A percentile compares a stretch with the other conserved stretches of the same genome.
Evolutionary conservation across 768 basidiomycete species (phyloP).

Genomic region (Russula emetica): DNA sequence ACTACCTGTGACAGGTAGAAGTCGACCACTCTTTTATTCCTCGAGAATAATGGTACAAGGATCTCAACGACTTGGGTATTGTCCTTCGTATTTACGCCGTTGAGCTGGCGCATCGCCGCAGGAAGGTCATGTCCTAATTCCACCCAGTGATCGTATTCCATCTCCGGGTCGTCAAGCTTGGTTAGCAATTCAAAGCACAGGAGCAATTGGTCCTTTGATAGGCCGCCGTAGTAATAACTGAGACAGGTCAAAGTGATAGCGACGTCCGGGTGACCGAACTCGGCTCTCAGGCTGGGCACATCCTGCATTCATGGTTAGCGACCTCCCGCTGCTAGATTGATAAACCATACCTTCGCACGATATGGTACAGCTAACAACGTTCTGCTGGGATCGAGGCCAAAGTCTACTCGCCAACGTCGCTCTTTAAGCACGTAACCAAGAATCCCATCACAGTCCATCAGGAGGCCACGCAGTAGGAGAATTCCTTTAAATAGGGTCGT

Average conservation of each 20-base stretch:
- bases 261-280: conserved; percentile 53
- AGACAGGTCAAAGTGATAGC: conserved; percentile 45
- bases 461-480: conserved; percentile 44
- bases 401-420: conserved; percentile 50
- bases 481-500: conserved; percentile 36
- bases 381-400: conserved; percentile 43
- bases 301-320: conserved; percentile 33
- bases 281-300: conserved; percentile 42
- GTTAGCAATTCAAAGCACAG: conserved; percentile 39
- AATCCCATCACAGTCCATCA: conserved; percentile 38
- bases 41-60: conserved; percentile 37
- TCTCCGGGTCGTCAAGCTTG: conserved; percentile 40
- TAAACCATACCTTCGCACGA: conserved; percentile 37
- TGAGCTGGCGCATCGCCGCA: conserved; percentile 32
- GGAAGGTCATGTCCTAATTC: conserved; percentile 31
- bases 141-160: conserved; percentile 44
- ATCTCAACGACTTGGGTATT: conserved; percentile 31
- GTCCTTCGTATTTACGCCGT: conserved; percentile 44
- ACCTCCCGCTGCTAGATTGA: not conserved
- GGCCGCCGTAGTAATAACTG: conserved; percentile 47
- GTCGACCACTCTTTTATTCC: conserved; percentile 40
- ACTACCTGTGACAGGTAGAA: conserved; percentile 47
- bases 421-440: conserved; percentile 38
- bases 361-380: conserved; percentile 51
- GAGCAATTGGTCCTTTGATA: conserved; percentile 39